Conservation (phyloP, 495 filamentous ascomycete species). For the Amorphotheca resinae region DNA sequence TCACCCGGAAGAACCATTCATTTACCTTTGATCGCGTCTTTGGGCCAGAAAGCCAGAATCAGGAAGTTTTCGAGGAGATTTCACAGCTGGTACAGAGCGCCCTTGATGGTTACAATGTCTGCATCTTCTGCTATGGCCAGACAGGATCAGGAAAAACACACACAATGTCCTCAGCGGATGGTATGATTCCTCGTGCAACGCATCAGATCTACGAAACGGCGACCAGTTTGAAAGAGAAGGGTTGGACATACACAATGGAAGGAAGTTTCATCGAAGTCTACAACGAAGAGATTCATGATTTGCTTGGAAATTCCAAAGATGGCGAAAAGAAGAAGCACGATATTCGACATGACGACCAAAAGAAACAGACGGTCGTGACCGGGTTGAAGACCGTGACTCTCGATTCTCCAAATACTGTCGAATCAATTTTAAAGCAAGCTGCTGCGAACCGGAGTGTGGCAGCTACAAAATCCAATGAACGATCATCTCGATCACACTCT, state of each 20-base stretch:
- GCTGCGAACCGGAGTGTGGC: constrained; percentile 79
- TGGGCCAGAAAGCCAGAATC: constrained; percentile 60
- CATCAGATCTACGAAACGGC: constrained; percentile 88
- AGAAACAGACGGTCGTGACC: constrained; percentile 72
- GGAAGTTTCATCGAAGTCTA: constrained; percentile 98
- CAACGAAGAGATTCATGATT: constrained; percentile 91
- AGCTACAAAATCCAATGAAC: constrained; percentile 91
- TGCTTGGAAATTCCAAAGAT: constrained; percentile 66
- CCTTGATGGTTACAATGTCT: constrained; percentile 96
- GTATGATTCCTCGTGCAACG: constrained; percentile 91
- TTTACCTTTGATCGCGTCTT: constrained; percentile 96
- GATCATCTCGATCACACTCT: constrained; percentile 85
- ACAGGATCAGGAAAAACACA: constrained; percentile 94
- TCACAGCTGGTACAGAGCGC: constrained; percentile 94
- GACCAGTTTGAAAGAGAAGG: constrained; percentile 69
- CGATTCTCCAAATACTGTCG: constrained; percentile 66
- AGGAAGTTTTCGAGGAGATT: constrained; percentile 90
- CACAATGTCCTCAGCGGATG: constrained; percentile 87
- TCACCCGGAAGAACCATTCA: constrained; percentile 61
- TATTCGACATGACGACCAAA: constrained; percentile 73
- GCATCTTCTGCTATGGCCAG: constrained; percentile 98
- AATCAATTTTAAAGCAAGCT: constrained; percentile 64
- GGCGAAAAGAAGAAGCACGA: constrained; percentile 82
- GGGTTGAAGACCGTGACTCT: constrained; percentile 69
- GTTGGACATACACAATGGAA: constrained; percentile 89